Evolutionary conservation across 305 asterid genomes (phyloP).

Genomic region (Fraxinus baroniana): DNA sequence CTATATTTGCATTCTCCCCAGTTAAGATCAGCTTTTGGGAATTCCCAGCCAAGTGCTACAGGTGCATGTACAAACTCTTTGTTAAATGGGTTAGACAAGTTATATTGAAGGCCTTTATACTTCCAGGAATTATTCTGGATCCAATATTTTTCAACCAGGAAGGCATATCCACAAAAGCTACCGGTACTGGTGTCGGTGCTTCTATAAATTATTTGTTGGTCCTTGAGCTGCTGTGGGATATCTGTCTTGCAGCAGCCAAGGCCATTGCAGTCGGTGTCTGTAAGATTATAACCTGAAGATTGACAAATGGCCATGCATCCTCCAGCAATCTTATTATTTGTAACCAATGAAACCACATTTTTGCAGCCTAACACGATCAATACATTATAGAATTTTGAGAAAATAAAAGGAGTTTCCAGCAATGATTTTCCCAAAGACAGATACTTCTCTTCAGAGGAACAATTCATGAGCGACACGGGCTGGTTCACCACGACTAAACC

Average conservation of each 20-base stretch:
- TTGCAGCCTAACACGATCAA: not conserved
- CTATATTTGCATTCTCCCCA: too few relatives aligned
- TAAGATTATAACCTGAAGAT: not conserved
- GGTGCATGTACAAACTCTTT: not conserved
- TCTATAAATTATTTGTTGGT: not conserved
- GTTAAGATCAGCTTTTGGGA: not conserved
- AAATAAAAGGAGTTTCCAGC: conserved; percentile 3
- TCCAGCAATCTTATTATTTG: not conserved
- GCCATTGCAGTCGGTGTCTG: not conserved
- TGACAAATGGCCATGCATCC: not conserved
- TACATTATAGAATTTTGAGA: not conserved
- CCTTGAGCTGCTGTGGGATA: not conserved
- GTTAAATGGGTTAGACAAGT: not conserved
- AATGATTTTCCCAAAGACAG: not conserved
- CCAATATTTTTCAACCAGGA: not conserved
- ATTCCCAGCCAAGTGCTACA: not conserved
- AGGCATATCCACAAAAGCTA: not conserved
- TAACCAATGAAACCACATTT: not conserved
- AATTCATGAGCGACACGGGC: not conserved
- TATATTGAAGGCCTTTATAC: not conserved
- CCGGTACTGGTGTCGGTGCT: not conserved
- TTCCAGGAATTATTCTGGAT: not conserved
- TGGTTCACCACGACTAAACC: not conserved
- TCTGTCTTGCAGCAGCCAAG: not conserved
- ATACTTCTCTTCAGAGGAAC: not conserved